phyloP scores from a whole-genome alignment of 2,329 filamentous ascomycete species.

The Neofusicoccum umdonicola region DNA sequence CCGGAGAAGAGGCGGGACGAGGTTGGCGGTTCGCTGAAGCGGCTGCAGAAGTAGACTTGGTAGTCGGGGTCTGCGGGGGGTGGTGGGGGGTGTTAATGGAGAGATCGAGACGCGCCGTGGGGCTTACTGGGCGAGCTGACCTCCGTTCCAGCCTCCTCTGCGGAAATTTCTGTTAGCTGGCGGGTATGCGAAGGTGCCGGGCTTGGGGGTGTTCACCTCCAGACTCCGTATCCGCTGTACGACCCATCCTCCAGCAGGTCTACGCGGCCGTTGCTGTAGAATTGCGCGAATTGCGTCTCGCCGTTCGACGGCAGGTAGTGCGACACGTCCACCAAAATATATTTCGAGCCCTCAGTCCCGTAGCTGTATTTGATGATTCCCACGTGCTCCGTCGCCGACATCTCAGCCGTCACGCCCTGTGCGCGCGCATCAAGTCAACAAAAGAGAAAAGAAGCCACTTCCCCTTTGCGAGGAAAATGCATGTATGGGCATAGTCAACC shows the following conservation, averaged over 20 bases:
- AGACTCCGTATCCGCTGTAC: slow-evolving; percentile 29
- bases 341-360: slow-evolving; percentile 38
- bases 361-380: slow-evolving; percentile 64
- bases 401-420: slow-evolving; percentile 53
- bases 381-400: slow-evolving; percentile 56
- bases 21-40: slow-evolving; percentile 23
- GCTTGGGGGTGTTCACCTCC: not conserved
- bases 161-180: not conserved
- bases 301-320: slow-evolving; percentile 33
- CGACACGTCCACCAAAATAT: slow-evolving; percentile 46
- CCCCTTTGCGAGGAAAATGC: too few species aligned
- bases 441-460: not conserved
- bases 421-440: not conserved
- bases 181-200: not conserved
- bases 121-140: slow-evolving; percentile 6
- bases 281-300: slow-evolving; percentile 19
- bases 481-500: not conserved
- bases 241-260: slow-evolving; percentile 23
- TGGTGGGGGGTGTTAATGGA: not conserved
- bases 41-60: slow-evolving; percentile 28
- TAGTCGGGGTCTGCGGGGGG: slow-evolving; percentile 23
- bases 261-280: slow-evolving; percentile 26
- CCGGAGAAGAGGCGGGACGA: slow-evolving; percentile 21
- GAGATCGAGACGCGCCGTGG: not conserved
- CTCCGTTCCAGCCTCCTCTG: slow-evolving; percentile 32